Evolutionary conservation across 2,329 filamentous ascomycete species (phyloP).

Genomic region (Fonsecaea monophora): DNA sequence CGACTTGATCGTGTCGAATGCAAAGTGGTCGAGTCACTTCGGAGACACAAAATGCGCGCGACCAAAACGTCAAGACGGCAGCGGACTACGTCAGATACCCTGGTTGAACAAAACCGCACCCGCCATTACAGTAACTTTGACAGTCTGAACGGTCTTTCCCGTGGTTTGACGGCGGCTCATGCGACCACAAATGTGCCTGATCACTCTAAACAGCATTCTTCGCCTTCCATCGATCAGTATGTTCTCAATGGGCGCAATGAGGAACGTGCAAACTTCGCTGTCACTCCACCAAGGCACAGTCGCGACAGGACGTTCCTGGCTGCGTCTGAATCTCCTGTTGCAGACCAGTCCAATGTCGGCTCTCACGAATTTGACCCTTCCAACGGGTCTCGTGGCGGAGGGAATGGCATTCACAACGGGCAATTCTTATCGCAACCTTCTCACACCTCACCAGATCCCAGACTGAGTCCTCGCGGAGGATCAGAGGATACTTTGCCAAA

Average conservation of each 20-base stretch:
- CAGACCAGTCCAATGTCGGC: not conserved
- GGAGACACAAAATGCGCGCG: constrained; percentile 73
- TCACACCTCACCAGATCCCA: not conserved
- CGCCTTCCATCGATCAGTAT: not conserved
- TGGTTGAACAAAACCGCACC: constrained; percentile 44
- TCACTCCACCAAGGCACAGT: not conserved
- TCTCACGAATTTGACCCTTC: not conserved
- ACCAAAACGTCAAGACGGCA: constrained; percentile 27
- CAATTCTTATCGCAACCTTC: not conserved
- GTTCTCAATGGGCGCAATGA: not conserved
- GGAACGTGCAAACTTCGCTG: not conserved
- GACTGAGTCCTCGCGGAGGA: constrained; percentile 47
- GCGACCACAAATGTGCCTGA: not conserved
- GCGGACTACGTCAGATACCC: constrained; percentile 35
- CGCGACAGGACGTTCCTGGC: not conserved
- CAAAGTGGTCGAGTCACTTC: constrained; percentile 77
- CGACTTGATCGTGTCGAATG: constrained; percentile 62
- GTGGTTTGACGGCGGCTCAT: no score
- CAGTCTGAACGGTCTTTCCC: not conserved
- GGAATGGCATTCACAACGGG: not conserved
- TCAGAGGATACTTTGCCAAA: constrained; percentile 60
- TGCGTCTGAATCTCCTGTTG: not conserved
- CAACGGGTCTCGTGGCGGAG: not conserved
- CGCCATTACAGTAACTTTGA: constrained; percentile 50
- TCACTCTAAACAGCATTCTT: not conserved